These are phyloP conservation scores for Mucuna pruriens DNA, from an alignment of 306 rosid species.

Conservation along the genomic window DNA sequence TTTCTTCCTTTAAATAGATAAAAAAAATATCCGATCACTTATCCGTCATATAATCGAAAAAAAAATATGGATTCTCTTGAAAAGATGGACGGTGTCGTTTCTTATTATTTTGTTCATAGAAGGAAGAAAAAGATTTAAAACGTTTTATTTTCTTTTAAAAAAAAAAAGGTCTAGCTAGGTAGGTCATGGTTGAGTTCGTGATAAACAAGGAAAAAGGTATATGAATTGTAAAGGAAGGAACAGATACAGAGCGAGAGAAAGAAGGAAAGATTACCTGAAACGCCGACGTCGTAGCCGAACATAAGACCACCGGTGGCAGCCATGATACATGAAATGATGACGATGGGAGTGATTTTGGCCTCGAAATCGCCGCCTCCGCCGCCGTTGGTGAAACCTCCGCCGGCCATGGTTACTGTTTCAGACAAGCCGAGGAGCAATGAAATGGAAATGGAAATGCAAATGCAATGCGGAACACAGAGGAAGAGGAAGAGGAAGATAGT, in stretches of 20 bases:
- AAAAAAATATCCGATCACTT: too few relatives aligned
- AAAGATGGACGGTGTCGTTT: not conserved
- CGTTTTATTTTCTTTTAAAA: too few relatives aligned
- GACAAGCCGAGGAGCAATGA: not conserved
- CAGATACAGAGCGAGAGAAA: too few relatives aligned
- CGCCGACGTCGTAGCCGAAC: constrained; percentile 83
- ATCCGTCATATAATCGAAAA: too few relatives aligned
- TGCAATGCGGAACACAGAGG: not conserved
- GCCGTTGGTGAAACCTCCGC: constrained; percentile 51
- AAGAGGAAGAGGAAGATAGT: not conserved
- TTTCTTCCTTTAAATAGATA: not conserved
- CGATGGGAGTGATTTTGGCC: constrained; percentile 82
- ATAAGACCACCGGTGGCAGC: constrained; percentile 92
- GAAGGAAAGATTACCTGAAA: constrained; percentile 57
- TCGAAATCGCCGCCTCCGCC: constrained; percentile 54
- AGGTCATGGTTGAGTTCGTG: not conserved
- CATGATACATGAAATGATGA: constrained; percentile 70
- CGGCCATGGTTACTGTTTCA: constrained; percentile 53
- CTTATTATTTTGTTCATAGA: not conserved
- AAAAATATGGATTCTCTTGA: too few relatives aligned
- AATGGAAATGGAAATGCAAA: not conserved
- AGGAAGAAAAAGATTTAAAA: too few relatives aligned
- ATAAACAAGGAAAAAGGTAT: not conserved
- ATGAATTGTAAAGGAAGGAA: not conserved
- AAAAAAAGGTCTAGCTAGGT: not conserved